phyloP scores from a whole-genome alignment of 345 rosid species.

The Salix purpurea region DNA sequence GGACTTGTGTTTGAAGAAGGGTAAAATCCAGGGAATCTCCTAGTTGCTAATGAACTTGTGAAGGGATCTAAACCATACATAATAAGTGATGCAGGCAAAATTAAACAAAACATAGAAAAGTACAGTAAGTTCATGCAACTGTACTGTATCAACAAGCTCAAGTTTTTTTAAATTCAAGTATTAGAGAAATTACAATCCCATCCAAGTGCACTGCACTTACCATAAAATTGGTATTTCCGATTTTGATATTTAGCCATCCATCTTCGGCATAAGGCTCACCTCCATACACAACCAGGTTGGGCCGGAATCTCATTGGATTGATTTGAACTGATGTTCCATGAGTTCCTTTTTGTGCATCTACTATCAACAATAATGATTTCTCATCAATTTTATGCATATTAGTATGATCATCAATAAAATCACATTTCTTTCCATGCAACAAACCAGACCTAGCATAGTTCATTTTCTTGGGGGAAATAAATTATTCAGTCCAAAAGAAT shows the following conservation, averaged over 20 bases:
- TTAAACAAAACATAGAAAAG: too few species aligned
- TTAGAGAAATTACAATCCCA: too few species aligned
- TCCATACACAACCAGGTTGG: conserved; percentile 72
- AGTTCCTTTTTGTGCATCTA: conserved; percentile 26
- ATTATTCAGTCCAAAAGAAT: not conserved
- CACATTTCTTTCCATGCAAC: not conserved
- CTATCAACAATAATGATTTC: conserved; percentile 17
- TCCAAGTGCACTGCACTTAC: conserved; percentile 35
- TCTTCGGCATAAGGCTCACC: conserved; percentile 84
- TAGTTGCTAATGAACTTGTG: too few species aligned
- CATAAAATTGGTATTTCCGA: conserved; percentile 52
- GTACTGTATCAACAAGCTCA: too few species aligned
- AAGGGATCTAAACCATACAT: too few species aligned
- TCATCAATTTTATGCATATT: not conserved
- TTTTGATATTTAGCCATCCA: conserved; percentile 62
- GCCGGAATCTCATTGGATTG: conserved; percentile 70
- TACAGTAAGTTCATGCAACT: too few species aligned
- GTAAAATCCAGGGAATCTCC: too few species aligned
- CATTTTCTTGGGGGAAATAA: not conserved
- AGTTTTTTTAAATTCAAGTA: too few species aligned
- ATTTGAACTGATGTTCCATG: conserved; percentile 31
- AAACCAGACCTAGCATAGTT: not conserved
- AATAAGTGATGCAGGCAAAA: too few species aligned
- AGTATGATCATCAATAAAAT: not conserved
- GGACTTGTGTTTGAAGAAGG: too few species aligned